Evolutionary conservation across 768 basidiomycete genomes (phyloP).

Genomic region (Tricholoma hemisulphureum): DNA sequence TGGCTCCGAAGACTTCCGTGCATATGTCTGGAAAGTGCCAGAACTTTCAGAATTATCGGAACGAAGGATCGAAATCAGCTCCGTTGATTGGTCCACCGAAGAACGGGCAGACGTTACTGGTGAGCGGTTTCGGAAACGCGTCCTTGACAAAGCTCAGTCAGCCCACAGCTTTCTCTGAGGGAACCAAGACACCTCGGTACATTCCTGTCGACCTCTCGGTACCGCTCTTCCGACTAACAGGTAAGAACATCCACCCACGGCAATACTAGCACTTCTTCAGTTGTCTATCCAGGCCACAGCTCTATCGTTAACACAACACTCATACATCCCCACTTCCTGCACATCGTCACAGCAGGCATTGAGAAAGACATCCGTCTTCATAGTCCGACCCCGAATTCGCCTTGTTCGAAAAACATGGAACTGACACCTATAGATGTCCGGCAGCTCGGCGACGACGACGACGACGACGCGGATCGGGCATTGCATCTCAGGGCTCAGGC

Average conservation of each 20-base stretch:
- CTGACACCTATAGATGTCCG: conserved; percentile 51
- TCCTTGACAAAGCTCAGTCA: neutral
- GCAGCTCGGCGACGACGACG: conserved; percentile 33
- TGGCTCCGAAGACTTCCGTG: conserved; percentile 84
- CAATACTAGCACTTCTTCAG: too few species aligned
- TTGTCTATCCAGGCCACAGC: conserved; percentile 51
- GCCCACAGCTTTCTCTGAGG: conserved; percentile 46
- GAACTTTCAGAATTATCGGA: conserved; percentile 40
- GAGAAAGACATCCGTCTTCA: conserved; percentile 71
- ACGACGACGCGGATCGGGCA: conserved; percentile 31
- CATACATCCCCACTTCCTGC: conserved; percentile 69
- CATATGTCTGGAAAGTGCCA: conserved; percentile 79
- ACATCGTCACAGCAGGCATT: conserved; percentile 69
- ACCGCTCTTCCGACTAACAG: conserved; percentile 59
- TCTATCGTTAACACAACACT: conserved; percentile 76
- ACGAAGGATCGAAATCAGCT: conserved; percentile 44
- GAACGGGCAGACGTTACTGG: conserved; percentile 38
- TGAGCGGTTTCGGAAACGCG: conserved; percentile 17
- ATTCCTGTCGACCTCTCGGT: conserved; percentile 63
- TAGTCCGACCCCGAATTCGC: conserved; percentile 55
- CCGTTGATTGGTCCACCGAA: conserved; percentile 45
- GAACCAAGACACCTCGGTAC: conserved; percentile 38
- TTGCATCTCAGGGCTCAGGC: conserved; percentile 38
- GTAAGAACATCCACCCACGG: conserved; percentile 30
- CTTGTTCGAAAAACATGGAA: conserved; percentile 50